These are phyloP conservation scores for Boletus reticulatus DNA, from an alignment of 768 basidiomycete species.

Conservation along the genomic window DNA sequence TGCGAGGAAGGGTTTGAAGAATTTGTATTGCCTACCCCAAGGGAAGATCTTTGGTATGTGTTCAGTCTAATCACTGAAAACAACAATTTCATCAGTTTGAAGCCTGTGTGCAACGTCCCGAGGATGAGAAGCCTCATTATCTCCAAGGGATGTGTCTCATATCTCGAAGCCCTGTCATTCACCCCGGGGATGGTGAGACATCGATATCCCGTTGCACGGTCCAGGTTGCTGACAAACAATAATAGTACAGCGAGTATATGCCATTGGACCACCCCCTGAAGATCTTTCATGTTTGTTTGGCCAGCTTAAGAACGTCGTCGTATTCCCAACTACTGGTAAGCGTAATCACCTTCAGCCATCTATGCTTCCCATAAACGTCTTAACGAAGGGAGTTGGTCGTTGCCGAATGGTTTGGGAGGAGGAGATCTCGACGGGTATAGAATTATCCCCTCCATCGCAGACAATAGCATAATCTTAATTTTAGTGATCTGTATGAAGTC, in stretches of 20 bases:
- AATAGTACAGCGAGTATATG: slow-evolving; percentile 65
- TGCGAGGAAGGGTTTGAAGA: slow-evolving; percentile 40
- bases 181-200: slow-evolving; percentile 67
- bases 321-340: slow-evolving; percentile 61
- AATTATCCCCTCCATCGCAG: not conserved
- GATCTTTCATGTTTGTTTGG: slow-evolving; percentile 42
- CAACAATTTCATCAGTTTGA: not conserved
- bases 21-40: slow-evolving; percentile 53
- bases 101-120: slow-evolving; percentile 61
- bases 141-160: slow-evolving; percentile 61
- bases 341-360: slow-evolving; percentile 2
- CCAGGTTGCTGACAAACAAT: slow-evolving; percentile 3
- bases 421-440: slow-evolving; percentile 74
- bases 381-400: slow-evolving; percentile 50
- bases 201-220: not conserved
- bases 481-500: slow-evolving; percentile 65
- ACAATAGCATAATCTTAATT: slow-evolving; percentile 21
- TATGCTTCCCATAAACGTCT: too few species aligned
- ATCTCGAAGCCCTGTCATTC: slow-evolving; percentile 70
- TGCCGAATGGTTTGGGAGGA: slow-evolving; percentile 68
- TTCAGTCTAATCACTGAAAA: not conserved
- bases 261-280: slow-evolving; percentile 67
- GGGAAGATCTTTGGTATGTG: slow-evolving; percentile 66
- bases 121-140: slow-evolving; percentile 49
- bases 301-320: slow-evolving; percentile 66